Evolutionary conservation across 106 monocot genomes (phyloP), one percentile per base, ranked within the genome.

Genomic region (Amphibolis antarctica): DNA sequence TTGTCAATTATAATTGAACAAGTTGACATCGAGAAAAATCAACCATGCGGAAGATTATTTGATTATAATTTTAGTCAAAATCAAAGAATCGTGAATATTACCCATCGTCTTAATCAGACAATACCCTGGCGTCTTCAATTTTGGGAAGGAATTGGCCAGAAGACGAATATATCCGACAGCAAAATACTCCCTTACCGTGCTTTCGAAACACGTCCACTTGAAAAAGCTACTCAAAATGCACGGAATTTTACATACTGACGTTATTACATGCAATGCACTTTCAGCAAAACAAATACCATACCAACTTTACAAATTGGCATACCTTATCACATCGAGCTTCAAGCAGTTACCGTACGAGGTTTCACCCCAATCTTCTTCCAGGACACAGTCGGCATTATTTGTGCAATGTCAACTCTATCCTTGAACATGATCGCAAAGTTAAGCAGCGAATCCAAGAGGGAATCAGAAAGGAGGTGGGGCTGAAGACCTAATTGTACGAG

Each of bases 301-400:
- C n/a, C n/a, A 76, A 63, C 64, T 69, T 69, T 21, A 22, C 12
- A 12, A 56, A 76, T 76, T 76, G 75, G 55, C 75, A 76, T 76
- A 50, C 10, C 26, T 69, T 47, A 55, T 57, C 23, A 3, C 27
- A 11, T 65, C 53, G 36, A 4, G n/a, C 36, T 4, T 36, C 80
- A 82, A 5, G 76, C 80, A 2, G 78, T 14, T 45, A 83, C 70
- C 0, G 81, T 89, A 27, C 23, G 28, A 20, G 83, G 86, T 65
- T 81, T 89, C 24, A 49, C 89, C 17, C 89, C 77, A 4, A 89
- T 89, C 26, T 96, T 86, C 84, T 89, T 96, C 94, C 94, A 89
- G 4, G 89, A 96, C 53, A 96, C 78, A 57, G 43, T 89, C 1
- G 93, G 93, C 93, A 94, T 89, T 66, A 94, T 94, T 42, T 89